Base-by-base conservation (phyloP, 2,329 filamentous ascomycete genomes). In the Phyllosticta paracitricarpa region DNA sequence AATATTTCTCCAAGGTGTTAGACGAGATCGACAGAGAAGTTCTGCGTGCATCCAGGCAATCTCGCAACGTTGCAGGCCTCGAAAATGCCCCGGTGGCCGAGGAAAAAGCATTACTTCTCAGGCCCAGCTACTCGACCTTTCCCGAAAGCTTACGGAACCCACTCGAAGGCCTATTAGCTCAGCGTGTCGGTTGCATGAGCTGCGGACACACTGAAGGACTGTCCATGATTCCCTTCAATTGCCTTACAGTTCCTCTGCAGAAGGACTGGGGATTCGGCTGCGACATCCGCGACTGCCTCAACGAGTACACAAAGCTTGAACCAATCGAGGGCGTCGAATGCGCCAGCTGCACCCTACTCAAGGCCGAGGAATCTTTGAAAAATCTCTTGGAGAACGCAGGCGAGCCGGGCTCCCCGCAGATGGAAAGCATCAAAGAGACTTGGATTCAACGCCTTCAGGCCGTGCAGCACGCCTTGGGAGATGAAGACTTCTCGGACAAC, bases 221-320 rank as follows among this genome's bases (percentile, higher is more conserved):
- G 14, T 91, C 89, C 1, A 84, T 97, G 76, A 95, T 91, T 22
- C 91, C 91, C 0, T 97, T 97, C 79, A 97, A 94, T 70, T 97
- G 91, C 69, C 78, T 97, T 55, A 97, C 93, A 0, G 83, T 97
- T 0, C 91, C 88, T 40, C 83, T 97, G 1, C 89, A 89, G 0
- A 76, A 81, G 4, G 80, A 81, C 56, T 81, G 79, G 65, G 78
- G 81, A 19, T 89, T 92, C 68, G 78, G 81, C 22, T 89, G 92
- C 68, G 83, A 91, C 63, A 76, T 97, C 0, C 85, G 86, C 62
- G 87, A 94, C 63, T 87, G 91, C 61, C 76, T 99, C 22, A 88
- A 95, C 70, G 86, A 91, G 24, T 96, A 93, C 71, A 94, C 90
- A 28, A 83, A 85, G 12, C 80, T 97, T 8, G 94, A 97, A 71